These are phyloP conservation scores for Antrodiella citrinella DNA, from an alignment of 768 basidiomycete genomes.

Conservation along the genomic window DNA sequence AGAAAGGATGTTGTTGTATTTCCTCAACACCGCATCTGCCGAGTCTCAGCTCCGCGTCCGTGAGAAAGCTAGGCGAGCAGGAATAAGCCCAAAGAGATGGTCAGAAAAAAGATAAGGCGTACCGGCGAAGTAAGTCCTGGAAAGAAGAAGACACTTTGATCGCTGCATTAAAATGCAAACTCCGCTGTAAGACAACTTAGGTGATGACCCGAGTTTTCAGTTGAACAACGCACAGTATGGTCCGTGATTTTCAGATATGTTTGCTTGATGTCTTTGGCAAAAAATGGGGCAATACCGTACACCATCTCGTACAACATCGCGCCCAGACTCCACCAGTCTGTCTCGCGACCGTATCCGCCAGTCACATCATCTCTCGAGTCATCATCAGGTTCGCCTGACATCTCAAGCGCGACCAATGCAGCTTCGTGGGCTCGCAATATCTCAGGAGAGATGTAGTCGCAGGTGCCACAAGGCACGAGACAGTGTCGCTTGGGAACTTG, in stretches of 20 bases:
- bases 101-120: too few relatives aligned
- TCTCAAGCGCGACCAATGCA: constrained; percentile 70
- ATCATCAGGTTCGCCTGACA: constrained; percentile 34
- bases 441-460: constrained; percentile 95
- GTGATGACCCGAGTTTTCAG: too few relatives aligned
- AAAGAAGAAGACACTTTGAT: constrained; percentile 39
- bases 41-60: constrained; percentile 50
- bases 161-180: constrained; percentile 45
- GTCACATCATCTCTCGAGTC: constrained; percentile 14
- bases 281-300: constrained; percentile 84
- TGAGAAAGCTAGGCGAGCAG: constrained; percentile 61
- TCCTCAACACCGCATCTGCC: constrained; percentile 55
- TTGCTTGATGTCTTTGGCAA: constrained; percentile 73
- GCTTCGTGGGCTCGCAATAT: constrained; percentile 79
- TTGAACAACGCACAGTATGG: constrained; percentile 63
- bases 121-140: constrained; percentile 51
- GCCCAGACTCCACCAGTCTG: constrained; percentile 96
- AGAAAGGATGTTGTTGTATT: constrained; percentile 59
- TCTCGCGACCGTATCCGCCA: constrained; percentile 71
- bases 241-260: constrained; percentile 80
- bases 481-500: constrained; percentile 57
- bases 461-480: constrained; percentile 81
- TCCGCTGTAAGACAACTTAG: constrained; percentile 48
- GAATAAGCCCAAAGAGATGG: too few relatives aligned
- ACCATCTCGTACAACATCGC: constrained; percentile 87